Conservation (phyloP, 345 rosid species). For the Angophora floribunda region DNA sequence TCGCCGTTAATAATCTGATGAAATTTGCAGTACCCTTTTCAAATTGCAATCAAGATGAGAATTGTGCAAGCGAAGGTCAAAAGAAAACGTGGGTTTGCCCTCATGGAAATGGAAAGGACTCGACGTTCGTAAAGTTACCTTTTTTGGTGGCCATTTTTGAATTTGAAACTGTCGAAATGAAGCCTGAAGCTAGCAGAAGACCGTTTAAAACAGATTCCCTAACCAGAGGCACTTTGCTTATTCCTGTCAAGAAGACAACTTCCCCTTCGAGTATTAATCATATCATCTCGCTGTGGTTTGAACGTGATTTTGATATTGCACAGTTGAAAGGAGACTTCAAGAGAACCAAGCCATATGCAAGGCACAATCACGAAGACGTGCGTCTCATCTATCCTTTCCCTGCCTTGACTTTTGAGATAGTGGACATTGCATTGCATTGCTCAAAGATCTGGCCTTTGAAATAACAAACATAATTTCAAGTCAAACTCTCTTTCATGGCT, state of each 20-base stretch:
- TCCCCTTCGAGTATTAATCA: not conserved
- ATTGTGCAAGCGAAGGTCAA: not conserved
- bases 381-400: not conserved
- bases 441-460: not conserved
- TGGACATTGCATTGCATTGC: not conserved
- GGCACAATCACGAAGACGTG: not conserved
- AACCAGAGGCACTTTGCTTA: not conserved
- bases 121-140: not conserved
- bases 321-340: not conserved
- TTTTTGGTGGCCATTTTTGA: not conserved
- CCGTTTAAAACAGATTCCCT: not conserved
- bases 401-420: not conserved
- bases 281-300: not conserved
- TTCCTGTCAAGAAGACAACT: not conserved
- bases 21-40: not conserved
- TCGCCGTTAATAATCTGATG: not conserved
- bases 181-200: not conserved
- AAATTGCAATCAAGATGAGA: not conserved
- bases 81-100: not conserved
- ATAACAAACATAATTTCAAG: not conserved
- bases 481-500: not conserved
- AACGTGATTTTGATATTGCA: not conserved
- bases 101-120: not conserved
- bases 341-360: not conserved
- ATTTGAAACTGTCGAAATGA: not conserved